These are phyloP conservation scores for Gentiana macrophylla DNA, from an alignment of 257 asterid genomes.

Conservation along the genomic window DNA sequence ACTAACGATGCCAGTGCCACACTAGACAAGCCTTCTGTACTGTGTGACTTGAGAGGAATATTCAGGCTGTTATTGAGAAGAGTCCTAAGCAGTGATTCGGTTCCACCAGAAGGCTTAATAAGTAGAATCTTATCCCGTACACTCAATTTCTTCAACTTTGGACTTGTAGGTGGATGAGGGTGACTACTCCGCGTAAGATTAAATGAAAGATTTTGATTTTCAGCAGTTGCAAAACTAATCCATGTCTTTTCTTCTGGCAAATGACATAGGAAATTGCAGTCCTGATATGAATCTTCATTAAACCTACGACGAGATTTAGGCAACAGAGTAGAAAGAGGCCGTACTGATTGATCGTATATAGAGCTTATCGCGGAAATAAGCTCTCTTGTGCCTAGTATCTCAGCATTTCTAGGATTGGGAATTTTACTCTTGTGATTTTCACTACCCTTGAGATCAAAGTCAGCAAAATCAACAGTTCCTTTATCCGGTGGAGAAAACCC, in stretches of 20 bases:
- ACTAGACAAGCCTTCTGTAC: conserved; percentile 14
- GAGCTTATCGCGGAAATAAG: conserved; percentile 55
- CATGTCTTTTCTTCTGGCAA: conserved; percentile 18
- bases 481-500: conserved; percentile 27
- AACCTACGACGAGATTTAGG: conserved; percentile 25
- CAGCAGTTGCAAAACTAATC: conserved; percentile 18
- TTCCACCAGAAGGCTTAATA: conserved; percentile 22
- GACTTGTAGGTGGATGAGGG: conserved; percentile 16
- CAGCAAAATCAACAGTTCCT: conserved; percentile 32
- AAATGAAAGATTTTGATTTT: conserved; percentile 20
- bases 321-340: conserved; percentile 47
- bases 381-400: conserved; percentile 51
- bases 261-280: conserved; percentile 22
- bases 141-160: conserved; percentile 24
- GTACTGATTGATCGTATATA: conserved; percentile 45
- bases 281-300: conserved; percentile 19
- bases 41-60: conserved; percentile 13
- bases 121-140: conserved; percentile 19
- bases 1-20: conserved; percentile 11
- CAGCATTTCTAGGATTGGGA: conserved; percentile 27
- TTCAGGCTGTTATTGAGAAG: conserved; percentile 20
- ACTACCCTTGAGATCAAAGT: conserved; percentile 19
- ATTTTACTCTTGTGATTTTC: conserved; percentile 23
- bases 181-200: conserved; percentile 17
- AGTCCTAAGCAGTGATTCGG: conserved; percentile 25